Evolutionary conservation across 1,139 yeast species (phyloP), one percentile per base, ranked within the genome.

Genomic region (Kluyveromyces marxianus): DNA sequence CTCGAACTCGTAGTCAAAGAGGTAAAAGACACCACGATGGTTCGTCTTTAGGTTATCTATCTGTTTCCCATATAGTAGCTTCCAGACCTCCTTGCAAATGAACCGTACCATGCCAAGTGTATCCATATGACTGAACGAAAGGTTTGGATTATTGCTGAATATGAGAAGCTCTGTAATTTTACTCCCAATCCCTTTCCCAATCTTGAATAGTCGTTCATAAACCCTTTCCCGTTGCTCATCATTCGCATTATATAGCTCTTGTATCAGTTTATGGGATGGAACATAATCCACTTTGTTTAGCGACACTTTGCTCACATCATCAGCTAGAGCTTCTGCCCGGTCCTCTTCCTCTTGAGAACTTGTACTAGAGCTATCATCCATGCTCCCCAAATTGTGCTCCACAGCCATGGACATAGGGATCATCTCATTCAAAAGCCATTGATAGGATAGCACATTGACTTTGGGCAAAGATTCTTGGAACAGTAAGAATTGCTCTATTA

Each of bases 1-100:
- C 37, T 47, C 50, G 45, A 58, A 61, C 27, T 60, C 58, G 39
- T 56, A 55, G 41, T 61, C 67, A 25, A 60, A 54, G 8, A 64
- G 46, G 46, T 62, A 64, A 42, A 61, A 59, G n/a, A 68, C 58
- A 35, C 70, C 89, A 43, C 95, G 69, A 62, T 92, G 97, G 62
- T 92, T 92, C 1, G 98, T 92, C 53, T 95, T 76, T 50, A 92
- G 71, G 58, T 88, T 89, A 64, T 89, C 96, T 72, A 92, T 87
- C 65, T 86, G 97, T 64, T 89, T 92, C 41, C 81, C 78, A 66
- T 80, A 89, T 36, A 90, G 62, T 44, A 76, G 68, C 56, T 77
- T 79, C 97, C 97, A 90, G 34, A 90, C 83, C 56, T 92, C 97
- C 43, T 95, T 77, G 65, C 97, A 89, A 2, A 90, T 78, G 59